Conservation (phyloP, 805 yeast genomes). For the Saccharomycopsis oosterbeekiorum region DNA sequence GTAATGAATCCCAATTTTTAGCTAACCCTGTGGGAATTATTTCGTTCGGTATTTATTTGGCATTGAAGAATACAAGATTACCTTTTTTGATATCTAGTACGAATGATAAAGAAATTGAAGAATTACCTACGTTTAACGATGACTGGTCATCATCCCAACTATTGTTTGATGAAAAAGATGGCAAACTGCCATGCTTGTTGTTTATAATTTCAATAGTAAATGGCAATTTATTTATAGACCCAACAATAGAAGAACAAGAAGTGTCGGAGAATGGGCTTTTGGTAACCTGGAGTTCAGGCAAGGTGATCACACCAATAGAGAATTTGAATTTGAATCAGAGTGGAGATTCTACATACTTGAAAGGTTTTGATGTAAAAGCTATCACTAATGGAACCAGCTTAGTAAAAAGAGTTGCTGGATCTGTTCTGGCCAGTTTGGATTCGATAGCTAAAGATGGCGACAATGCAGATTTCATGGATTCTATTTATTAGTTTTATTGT, state of each 20-base stretch:
- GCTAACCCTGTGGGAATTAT: conserved; percentile 58
- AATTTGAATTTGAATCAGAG: conserved; percentile 51
- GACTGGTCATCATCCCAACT: conserved; percentile 55
- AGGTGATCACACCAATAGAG: conserved; percentile 62
- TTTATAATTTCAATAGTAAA: conserved; percentile 70
- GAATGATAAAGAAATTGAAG: conserved; percentile 42
- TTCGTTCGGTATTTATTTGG: conserved; percentile 73
- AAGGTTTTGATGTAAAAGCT: conserved; percentile 41
- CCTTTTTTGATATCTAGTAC: conserved; percentile 65
- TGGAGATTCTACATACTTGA: conserved; percentile 26
- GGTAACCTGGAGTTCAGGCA: conserved; percentile 59
- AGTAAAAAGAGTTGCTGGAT: conserved; percentile 50
- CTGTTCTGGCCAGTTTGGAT: conserved; percentile 52
- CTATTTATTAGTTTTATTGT: conserved; percentile 4
- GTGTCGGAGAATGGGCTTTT: conserved; percentile 80
- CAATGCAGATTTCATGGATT: conserved; percentile 13
- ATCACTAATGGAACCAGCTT: conserved; percentile 42
- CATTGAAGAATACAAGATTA: conserved; percentile 65
- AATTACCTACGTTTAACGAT: conserved; percentile 84
- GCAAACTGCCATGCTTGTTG: conserved; percentile 54
- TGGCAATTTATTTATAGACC: conserved; percentile 64
- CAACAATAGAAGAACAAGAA: conserved; percentile 79
- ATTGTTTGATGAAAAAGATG: conserved; percentile 33
- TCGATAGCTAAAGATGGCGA: conserved; percentile 28
- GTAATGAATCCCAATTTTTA: conserved; percentile 6